Evolutionary conservation across 2,329 filamentous ascomycete genomes (phyloP), one percentile per base, ranked within the genome.

Genomic region (Nothomitra cinnamomea): DNA sequence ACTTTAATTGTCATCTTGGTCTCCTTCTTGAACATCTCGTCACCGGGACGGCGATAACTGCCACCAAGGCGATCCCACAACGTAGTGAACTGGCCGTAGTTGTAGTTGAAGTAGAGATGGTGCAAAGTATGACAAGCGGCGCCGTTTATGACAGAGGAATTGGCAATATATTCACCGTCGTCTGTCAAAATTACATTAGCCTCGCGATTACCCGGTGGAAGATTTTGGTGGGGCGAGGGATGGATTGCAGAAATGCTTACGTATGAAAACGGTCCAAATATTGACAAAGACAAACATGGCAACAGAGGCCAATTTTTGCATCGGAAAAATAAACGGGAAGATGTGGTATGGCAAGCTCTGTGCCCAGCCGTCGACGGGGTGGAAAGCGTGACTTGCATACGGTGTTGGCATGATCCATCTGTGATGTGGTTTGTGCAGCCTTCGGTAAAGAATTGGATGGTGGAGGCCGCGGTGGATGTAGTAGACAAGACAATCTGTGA

Each of bases 321-420:
- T 77, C 0, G 90, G 90, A 69, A 95, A 92, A 62, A 95, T 67
- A 70, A 95, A 87, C 2, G 89, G 87, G 72, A 90, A 95, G 60
- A 95, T 61, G 70, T 96, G 90, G 72, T 96, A 96, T 0, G 90
- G 90, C 48, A 94, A 66, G 56, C 84, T 85, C 72, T 96, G 90
- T 10, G 81, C 77, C 70, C 83, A 95, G 63, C 90, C 90, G 64
- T 96, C 90, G 52, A 95, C 67, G 1, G 90, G 89, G 72, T 96
- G 88, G 77, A 96, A 96, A 55, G 90, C 90, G 65, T 95, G 85
- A 61, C 83, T 88, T 42, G 90, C 89, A 66, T 80, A 95, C 0
- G 90, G 90, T 2, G 87, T 94, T 2, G 90, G 90, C 87, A 95
- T 94, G 70, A 96, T 95, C 90, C 90, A 96, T 74, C 95, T 95